Conservation (phyloP, 2,329 filamentous ascomycete genomes). For the Septoria linicola region DNA sequence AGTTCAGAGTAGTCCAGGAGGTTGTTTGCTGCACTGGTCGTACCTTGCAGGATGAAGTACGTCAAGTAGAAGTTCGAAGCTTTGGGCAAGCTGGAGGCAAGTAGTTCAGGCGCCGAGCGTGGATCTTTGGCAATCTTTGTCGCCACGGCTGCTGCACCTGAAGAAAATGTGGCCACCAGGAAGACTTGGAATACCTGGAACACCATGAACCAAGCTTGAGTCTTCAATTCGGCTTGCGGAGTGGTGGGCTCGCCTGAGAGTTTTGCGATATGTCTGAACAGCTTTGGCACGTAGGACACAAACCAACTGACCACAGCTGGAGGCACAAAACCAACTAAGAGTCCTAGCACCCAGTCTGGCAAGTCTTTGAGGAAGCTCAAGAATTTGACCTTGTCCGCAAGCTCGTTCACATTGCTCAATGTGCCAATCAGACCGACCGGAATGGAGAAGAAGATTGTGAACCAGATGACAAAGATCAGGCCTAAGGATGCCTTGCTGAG, state of each 20-base stretch:
- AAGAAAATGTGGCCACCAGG: conserved; percentile 43
- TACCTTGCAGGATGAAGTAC: conserved; percentile 43
- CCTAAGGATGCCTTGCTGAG: conserved; percentile 35
- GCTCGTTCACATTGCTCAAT: conserved; percentile 37
- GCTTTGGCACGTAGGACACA: conserved; percentile 38
- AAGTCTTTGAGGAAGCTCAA: conserved; percentile 35
- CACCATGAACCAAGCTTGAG: conserved; percentile 42
- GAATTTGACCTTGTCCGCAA: conserved; percentile 33
- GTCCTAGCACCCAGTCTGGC: conserved; percentile 32
- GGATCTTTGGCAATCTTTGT: conserved; percentile 38
- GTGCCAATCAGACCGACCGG: conserved; percentile 38
- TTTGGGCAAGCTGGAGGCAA: conserved; percentile 40
- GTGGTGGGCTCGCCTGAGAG: conserved; percentile 41
- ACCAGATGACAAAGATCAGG: conserved; percentile 36
- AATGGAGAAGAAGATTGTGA: conserved; percentile 41
- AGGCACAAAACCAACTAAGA: conserved; percentile 37
- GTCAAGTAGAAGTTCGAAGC: conserved; percentile 45
- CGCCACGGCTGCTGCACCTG: conserved; percentile 39
- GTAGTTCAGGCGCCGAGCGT: conserved; percentile 33
- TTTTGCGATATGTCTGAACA: conserved; percentile 38
- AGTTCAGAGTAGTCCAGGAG: conserved; percentile 38
- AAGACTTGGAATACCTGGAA: conserved; percentile 47
- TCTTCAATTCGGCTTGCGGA: conserved; percentile 46
- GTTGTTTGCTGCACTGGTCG: conserved; percentile 33
- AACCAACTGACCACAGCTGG: conserved; percentile 37